These are phyloP conservation scores for Aspergillus carlsbadensis DNA, from an alignment of 495 filamentous ascomycete species.

Conservation along the genomic window DNA sequence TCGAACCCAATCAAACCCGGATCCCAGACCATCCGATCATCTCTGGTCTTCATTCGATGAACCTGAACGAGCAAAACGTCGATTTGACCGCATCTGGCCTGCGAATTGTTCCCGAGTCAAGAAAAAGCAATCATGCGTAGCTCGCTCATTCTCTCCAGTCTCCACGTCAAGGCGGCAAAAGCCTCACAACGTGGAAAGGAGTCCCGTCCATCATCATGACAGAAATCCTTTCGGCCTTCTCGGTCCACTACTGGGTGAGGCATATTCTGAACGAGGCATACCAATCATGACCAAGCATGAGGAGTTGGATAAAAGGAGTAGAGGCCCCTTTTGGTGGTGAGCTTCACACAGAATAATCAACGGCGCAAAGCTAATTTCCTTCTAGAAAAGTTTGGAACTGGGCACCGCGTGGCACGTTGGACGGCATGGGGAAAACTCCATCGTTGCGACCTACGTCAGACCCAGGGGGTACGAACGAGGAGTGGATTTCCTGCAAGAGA, in stretches of 20 bases:
- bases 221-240: neutral
- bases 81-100: neutral
- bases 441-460: slow-evolving; percentile 6
- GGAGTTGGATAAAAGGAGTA: too few species aligned
- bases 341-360: slow-evolving; percentile 11
- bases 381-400: slow-evolving; percentile 28
- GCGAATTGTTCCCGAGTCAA: neutral
- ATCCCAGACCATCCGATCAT: neutral
- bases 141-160: too few species aligned
- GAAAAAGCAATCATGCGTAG: slow-evolving; percentile 1
- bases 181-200: too few species aligned
- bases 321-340: slow-evolving; percentile 13
- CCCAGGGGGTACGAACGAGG: slow-evolving; percentile 2
- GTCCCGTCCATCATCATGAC: too few species aligned
- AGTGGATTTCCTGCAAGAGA: neutral
- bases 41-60: neutral
- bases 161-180: too few species aligned
- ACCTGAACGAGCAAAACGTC: neutral
- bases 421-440: slow-evolving; percentile 14
- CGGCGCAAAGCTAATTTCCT: slow-evolving; percentile 30
- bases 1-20: neutral
- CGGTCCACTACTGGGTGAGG: neutral
- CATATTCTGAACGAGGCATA: neutral
- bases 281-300: neutral
- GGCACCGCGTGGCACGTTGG: slow-evolving; percentile 16